A percentile compares a stretch with the other conserved stretches of the same genome.
Conservation (phyloP, 345 rosid genomes). For the Euphorbia tirucalli region DNA sequence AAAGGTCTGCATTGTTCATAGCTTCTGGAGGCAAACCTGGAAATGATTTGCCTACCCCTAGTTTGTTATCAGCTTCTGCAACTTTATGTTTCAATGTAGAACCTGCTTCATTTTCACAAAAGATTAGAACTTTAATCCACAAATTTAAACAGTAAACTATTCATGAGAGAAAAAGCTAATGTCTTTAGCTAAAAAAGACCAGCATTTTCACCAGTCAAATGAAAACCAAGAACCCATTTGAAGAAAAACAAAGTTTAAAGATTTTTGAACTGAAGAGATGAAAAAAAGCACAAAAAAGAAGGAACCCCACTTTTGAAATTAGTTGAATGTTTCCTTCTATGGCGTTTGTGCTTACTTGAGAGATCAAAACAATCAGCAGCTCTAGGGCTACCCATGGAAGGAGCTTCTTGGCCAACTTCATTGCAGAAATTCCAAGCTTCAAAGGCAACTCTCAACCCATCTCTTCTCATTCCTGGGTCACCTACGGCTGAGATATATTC, state of each 20-base stretch:
- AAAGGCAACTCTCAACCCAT: conserved; percentile 34
- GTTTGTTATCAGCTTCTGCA: conserved; percentile 24
- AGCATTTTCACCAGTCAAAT: conserved; percentile 2
- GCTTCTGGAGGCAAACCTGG: conserved; percentile 20
- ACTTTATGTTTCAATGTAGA: conserved; percentile 33
- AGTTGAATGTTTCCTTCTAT: conserved; percentile 6
- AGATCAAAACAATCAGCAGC: conserved; percentile 38
- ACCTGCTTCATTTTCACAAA: conserved; percentile 31
- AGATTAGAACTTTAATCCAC: conserved; percentile 1
- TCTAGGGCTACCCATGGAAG: conserved; percentile 32
- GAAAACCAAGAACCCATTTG: neutral
- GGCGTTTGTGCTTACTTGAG: conserved; percentile 24
- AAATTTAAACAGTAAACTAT: neutral
- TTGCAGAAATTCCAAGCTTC: conserved; percentile 42
- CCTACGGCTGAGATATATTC: conserved; percentile 44
- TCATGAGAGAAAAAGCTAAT: neutral
- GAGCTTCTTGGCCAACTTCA: conserved; percentile 31
- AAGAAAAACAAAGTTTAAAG: neutral
- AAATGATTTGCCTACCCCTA: conserved; percentile 29
- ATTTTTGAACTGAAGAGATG: neutral
- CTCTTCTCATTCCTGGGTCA: conserved; percentile 32
- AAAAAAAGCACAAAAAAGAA: neutral
- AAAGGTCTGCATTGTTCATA: conserved; percentile 22
- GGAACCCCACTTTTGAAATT: conserved; percentile 2
- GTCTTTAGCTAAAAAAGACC: neutral